Evolutionary conservation across 768 basidiomycete genomes (phyloP).

Genomic region (Pleurotus djamor): DNA sequence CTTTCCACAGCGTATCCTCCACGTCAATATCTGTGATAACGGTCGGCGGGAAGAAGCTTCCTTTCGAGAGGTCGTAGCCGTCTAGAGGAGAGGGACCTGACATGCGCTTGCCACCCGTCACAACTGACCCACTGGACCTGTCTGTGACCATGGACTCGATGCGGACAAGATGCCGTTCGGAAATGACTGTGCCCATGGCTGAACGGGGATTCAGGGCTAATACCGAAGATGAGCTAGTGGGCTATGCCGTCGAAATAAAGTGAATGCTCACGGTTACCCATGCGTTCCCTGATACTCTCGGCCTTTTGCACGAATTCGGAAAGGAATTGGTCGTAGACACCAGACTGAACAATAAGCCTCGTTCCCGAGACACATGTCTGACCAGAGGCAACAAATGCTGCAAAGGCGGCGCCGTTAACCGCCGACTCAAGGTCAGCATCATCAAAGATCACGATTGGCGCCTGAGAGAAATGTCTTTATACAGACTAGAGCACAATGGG

Average conservation of each 20-base stretch:
- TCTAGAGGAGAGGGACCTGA: slow-evolving; percentile 62
- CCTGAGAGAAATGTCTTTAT: slow-evolving; percentile 33
- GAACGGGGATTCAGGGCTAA: slow-evolving; percentile 68
- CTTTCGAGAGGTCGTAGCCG: slow-evolving; percentile 65
- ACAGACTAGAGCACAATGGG: not conserved
- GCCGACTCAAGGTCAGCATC: slow-evolving; percentile 75
- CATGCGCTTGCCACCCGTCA: slow-evolving; percentile 70
- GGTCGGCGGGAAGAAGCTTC: slow-evolving; percentile 81
- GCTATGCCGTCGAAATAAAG: not conserved
- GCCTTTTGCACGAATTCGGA: slow-evolving; percentile 59
- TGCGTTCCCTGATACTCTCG: slow-evolving; percentile 57
- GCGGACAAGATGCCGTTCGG: slow-evolving; percentile 56
- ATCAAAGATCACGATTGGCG: slow-evolving; percentile 77
- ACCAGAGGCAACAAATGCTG: slow-evolving; percentile 83
- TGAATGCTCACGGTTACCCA: slow-evolving; percentile 69
- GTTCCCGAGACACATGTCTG: slow-evolving; percentile 94
- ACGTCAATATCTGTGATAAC: slow-evolving; percentile 57
- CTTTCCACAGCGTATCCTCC: slow-evolving; percentile 70
- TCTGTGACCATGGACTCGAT: slow-evolving; percentile 55
- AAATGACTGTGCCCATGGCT: slow-evolving; percentile 83
- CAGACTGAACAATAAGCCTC: slow-evolving; percentile 71
- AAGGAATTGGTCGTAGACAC: slow-evolving; percentile 71
- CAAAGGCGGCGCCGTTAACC: slow-evolving; percentile 82
- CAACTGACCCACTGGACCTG: slow-evolving; percentile 42
- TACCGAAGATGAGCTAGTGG: not conserved